Base-by-base conservation (phyloP, 257 asterid species). In the Rehmannia glutinosa region DNA sequence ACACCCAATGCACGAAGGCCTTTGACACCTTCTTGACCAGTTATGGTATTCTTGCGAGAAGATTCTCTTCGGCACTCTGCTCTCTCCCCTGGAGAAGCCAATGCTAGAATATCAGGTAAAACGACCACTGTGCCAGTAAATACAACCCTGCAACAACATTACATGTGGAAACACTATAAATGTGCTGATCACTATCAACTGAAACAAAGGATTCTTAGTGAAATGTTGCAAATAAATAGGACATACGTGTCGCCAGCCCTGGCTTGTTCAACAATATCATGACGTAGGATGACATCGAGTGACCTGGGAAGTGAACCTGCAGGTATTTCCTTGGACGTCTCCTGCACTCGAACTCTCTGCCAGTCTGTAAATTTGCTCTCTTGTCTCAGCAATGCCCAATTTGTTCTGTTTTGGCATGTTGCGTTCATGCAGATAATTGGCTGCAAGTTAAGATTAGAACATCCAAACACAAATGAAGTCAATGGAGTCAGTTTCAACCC, bases 341-440 rank as follows among this genome's bases (percentile, higher is more conserved):
- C 99, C 85, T 94, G 99, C 97, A 91, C 87, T 23, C 97, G 80
- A 10, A 91, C 97, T 75, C 99, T 94, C 79, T 94, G 99, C 99
- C 99, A 94, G 69, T 94, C 99, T 8, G 97, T 88, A 77, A 94
- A 94, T 75, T 91, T 91, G 84, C 99, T 94, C 33, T 94, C 99
- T 76, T 94, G 97, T 81, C 99, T 86, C 61, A 94, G 73, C 79
- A 94, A 80, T 49, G 96, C 99, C 99, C 99, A 94, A 51, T 65
- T 91, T 43, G 79, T 57, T 73, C 91, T 74, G 79, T 85, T 94
- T 47, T 85, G 92, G 73, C 99, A 94, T 58, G 96, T 88, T 25
- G 97, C 96, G 75, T 84, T 91, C 83, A 91, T 75, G 77, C 99
- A 91, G 73, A 94, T 87, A 58, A 91, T 85, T 25, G 97, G 97